These are phyloP conservation scores for Colletotrichum chlorophyti DNA, from an alignment of 2,329 filamentous ascomycete species.

Conservation along the genomic window DNA sequence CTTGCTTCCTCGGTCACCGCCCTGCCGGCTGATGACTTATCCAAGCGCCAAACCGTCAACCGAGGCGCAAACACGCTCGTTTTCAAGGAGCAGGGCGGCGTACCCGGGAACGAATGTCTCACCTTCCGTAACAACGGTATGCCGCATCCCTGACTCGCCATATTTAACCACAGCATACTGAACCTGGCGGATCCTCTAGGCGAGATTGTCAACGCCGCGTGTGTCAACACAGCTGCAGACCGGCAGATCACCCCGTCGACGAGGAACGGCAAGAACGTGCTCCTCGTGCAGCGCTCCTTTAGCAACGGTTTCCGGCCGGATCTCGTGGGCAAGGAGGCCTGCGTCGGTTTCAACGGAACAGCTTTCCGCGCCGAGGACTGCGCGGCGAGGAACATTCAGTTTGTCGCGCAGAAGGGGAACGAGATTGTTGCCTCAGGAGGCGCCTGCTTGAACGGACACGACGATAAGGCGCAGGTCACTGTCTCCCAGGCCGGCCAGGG, in stretches of 20 bases:
- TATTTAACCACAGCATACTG: not conserved
- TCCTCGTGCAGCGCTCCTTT: constrained; percentile 46
- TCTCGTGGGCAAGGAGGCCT: constrained; percentile 43
- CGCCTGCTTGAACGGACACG: constrained; percentile 44
- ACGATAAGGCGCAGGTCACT: constrained; percentile 39
- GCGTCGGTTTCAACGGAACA: constrained; percentile 48
- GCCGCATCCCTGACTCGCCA: not conserved
- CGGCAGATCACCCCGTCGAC: constrained; percentile 47
- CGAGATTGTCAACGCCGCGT: constrained; percentile 49
- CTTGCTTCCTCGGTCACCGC: constrained; percentile 30
- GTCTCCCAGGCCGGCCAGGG: constrained; percentile 35
- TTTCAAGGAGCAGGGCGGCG: constrained; percentile 45
- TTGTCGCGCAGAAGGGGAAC: constrained; percentile 37
- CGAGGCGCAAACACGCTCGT: constrained; percentile 35
- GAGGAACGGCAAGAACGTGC: constrained; percentile 37
- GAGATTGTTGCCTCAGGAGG: constrained; percentile 37
- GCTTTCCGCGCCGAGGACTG: constrained; percentile 46
- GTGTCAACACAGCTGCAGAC: constrained; percentile 43
- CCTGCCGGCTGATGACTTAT: constrained; percentile 21
- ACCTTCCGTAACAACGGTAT: constrained; percentile 50
- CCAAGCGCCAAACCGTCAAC: constrained; percentile 16
- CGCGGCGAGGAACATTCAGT: constrained; percentile 30
- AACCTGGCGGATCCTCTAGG: constrained; percentile 36
- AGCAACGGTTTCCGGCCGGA: constrained; percentile 45
- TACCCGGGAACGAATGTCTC: constrained; percentile 44